These are phyloP conservation scores for Dictyophora rubrovolvata DNA, from an alignment of 768 basidiomycete genomes.

Conservation along the genomic window DNA sequence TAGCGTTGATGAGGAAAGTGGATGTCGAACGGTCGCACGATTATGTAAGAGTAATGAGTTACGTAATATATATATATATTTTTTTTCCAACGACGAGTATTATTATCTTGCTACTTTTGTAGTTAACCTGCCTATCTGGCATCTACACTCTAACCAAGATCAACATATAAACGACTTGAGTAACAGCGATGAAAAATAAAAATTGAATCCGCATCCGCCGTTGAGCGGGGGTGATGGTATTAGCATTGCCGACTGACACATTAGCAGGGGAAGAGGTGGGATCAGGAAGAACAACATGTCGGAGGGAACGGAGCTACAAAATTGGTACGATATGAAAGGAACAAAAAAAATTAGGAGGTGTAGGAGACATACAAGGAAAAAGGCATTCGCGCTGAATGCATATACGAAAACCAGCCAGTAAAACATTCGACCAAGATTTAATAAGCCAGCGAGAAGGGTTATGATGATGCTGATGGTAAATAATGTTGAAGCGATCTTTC, in stretches of 20 bases:
- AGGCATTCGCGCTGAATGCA: slow-evolving; percentile 78
- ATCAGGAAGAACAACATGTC: slow-evolving; percentile 86
- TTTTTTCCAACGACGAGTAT: too few relatives aligned
- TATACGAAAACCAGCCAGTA: slow-evolving; percentile 73
- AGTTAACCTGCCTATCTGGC: too few relatives aligned
- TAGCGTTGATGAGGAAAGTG: slow-evolving; percentile 17
- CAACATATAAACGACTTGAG: slow-evolving; percentile 80
- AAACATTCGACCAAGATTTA: slow-evolving; percentile 50
- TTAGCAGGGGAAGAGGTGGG: slow-evolving; percentile 33
- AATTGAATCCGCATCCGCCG: slow-evolving; percentile 81
- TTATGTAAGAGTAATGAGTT: not conserved
- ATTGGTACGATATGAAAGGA: not conserved
- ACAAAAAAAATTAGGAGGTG: not conserved
- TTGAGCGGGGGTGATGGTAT: slow-evolving; percentile 66
- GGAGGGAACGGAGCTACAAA: slow-evolving; percentile 80
- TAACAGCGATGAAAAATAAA: slow-evolving; percentile 74
- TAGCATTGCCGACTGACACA: slow-evolving; percentile 35
- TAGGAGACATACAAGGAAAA: slow-evolving; percentile 67
- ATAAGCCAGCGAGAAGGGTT: slow-evolving; percentile 61
- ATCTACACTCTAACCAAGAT: slow-evolving; percentile 55
- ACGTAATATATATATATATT: too few relatives aligned
- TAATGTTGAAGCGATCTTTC: not conserved
- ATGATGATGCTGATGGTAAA: slow-evolving; percentile 60
- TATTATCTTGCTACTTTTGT: too few relatives aligned
- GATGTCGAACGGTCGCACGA: not conserved